Base-by-base conservation (phyloP, 495 filamentous ascomycete species). In the Annulohypoxylon maeteangense region DNA sequence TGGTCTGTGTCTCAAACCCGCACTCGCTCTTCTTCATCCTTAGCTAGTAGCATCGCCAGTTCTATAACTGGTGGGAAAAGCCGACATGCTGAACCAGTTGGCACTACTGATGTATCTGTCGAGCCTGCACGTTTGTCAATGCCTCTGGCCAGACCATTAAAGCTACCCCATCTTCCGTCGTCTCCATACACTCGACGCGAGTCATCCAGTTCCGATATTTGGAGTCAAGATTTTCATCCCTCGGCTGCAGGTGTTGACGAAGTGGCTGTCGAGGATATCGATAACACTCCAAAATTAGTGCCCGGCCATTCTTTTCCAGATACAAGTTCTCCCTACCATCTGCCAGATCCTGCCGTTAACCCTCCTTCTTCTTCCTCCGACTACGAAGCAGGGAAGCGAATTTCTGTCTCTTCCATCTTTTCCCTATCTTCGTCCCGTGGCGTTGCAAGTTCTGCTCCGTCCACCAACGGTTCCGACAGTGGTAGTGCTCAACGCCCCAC, bases 391-490 rank as follows among this genome's bases (percentile, higher is more conserved):
- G 84, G 81, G 18, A 89, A 90, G 71, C 86, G 90, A 27, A 81
- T 90, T 76, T 90, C 89, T 51, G 84, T 89, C 59, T 88, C 89
- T 11, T 91, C 90, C 8, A 74, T 91, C 42, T 90, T 89, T 70
- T 91, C 90, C 31, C 70, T 90, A 1, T 85, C 86, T 56, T 90
- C 87, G 7, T 85, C 82, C 36, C 84, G 87, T 42, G 81, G 80
- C 18, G 80, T 80, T 38, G 61, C 79, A 51, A 78, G 82, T 73
- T 81, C 84, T 29, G 75, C 81, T 62, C 76, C 78, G 22, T 82
- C 83, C 29, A 75, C 77, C 29, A 78, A 75, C 77, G 79, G 81
- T 22, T 82, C 81, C 63, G 80, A 81, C 14, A 77, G 47, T 38
- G 73, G 75, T 27, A 44, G 55, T 57, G 62, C 50, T 29, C 76